Base-by-base conservation (phyloP, 2,329 filamentous ascomycete species). In the Exophiala sp. region DNA sequence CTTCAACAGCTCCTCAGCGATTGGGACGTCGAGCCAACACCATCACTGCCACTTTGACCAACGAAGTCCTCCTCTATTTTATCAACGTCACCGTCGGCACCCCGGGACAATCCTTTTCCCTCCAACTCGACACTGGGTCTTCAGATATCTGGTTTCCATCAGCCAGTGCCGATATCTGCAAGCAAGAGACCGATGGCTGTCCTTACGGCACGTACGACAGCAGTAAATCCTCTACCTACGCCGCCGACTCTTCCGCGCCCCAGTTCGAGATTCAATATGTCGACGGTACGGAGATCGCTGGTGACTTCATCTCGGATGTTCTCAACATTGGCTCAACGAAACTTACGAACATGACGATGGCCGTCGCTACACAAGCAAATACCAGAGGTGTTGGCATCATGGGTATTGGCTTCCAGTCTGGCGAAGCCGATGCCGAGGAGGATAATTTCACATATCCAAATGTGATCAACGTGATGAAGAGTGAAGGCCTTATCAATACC, bases 121-220 rank as follows among this genome's bases (percentile, higher is more conserved):
- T 87, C 56, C 82, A 85, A 61, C 66, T 88, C 49, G 85, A 88
- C 68, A 88, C 85, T 5, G 85, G 85, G 46, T 86, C 83, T 69
- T 86, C 82, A 62, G 85, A 88, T 65, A 71, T 87, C 18, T 87
- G 84, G 84, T 80, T 87, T 39, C 61, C 62, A 4, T 55, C 63
- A 3, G 47, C 45, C 36, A 41, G 61, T 20, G 60, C 65, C 33
- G 47, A 60, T n/a, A 53, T 61, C 29, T 66, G 65, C 50, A 33
- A 50, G 29, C 39, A 60, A 44, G 43, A 54, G 6, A 14, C 43
- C 33, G 32, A 51, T 16, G 57, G 56, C 40, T 58, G 55, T 38
- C 21, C 40, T 10, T 39, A 59, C 3, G 65, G 65, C 18, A 58
- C 45, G 11, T 68, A 63, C 51, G 52, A 69, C 42, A 47, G 50